Evolutionary conservation across 495 filamentous ascomycete genomes (phyloP).

Genomic region (Penicillium argentinense): DNA sequence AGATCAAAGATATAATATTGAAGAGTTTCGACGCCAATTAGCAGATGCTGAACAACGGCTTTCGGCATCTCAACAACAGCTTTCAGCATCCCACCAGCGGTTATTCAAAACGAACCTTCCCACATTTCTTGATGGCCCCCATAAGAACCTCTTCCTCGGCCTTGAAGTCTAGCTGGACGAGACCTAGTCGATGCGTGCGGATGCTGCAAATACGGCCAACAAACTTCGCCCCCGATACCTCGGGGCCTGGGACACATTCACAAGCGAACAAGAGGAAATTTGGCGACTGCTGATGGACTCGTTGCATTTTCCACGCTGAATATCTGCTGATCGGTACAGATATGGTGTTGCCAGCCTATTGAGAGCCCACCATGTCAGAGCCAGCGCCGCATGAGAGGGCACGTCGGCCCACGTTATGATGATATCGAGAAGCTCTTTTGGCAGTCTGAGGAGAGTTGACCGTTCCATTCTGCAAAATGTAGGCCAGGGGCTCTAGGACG

Average conservation of each 20-base stretch:
- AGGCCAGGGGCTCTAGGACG: too few species aligned
- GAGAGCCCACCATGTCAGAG: too few species aligned
- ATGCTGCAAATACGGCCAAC: slow-evolving; percentile 12
- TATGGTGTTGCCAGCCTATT: too few species aligned
- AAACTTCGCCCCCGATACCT: slow-evolving; percentile 14
- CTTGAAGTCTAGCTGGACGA: slow-evolving; percentile 14
- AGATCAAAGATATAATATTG: too few species aligned
- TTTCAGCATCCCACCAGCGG: neutral
- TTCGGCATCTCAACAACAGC: neutral
- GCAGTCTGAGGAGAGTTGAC: too few species aligned
- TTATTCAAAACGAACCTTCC: slow-evolving; percentile 8
- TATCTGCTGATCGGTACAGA: too few species aligned
- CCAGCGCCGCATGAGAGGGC: too few species aligned
- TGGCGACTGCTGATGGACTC: slow-evolving; percentile 13
- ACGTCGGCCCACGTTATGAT: too few species aligned
- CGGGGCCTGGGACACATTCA: slow-evolving; percentile 7
- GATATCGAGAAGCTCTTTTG: too few species aligned
- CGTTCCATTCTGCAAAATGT: too few species aligned
- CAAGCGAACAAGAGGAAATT: slow-evolving; percentile 10
- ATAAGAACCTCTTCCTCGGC: slow-evolving; percentile 11
- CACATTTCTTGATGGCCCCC: slow-evolving; percentile 15
- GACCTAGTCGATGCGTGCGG: slow-evolving; percentile 12
- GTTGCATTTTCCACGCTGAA: too few species aligned
- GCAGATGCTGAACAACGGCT: neutral
- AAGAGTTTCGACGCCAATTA: neutral